Evolutionary conservation across 2,329 filamentous ascomycete species (phyloP).

Genomic region (Fusarium tanahbumbuense): DNA sequence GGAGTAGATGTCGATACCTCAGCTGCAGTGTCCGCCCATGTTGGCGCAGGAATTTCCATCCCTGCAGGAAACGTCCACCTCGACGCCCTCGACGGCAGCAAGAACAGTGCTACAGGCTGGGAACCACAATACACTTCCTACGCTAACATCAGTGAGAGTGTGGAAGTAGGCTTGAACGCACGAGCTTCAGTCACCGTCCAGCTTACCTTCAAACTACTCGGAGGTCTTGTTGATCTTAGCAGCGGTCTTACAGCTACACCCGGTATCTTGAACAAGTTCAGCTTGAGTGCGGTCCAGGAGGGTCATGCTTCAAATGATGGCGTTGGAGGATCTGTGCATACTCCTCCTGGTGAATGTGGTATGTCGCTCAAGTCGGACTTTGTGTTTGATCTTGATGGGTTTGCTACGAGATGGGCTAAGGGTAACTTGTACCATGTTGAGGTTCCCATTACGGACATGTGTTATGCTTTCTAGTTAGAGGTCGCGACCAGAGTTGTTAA

Average conservation of each 20-base stretch:
- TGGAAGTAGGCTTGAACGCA: slow-evolving; percentile 11
- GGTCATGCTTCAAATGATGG: background rate
- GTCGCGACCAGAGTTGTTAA: background rate
- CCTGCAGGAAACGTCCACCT: slow-evolving; percentile 12
- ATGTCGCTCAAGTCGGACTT: slow-evolving; percentile 20
- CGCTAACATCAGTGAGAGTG: slow-evolving; percentile 15
- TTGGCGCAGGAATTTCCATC: slow-evolving; percentile 14
- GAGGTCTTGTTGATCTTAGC: slow-evolving; percentile 15
- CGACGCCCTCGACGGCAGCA: background rate
- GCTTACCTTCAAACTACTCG: slow-evolving; percentile 10
- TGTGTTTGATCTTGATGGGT: slow-evolving; percentile 15
- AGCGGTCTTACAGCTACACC: slow-evolving; percentile 14
- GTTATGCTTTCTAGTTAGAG: slow-evolving; percentile 7
- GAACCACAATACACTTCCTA: slow-evolving; percentile 14
- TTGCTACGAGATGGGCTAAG: slow-evolving; percentile 20
- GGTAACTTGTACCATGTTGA: slow-evolving; percentile 18
- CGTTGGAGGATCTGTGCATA: background rate
- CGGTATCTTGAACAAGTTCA: slow-evolving; percentile 19
- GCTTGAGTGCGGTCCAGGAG: background rate
- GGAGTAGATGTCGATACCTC: slow-evolving; percentile 11
- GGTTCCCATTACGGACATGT: slow-evolving; percentile 9
- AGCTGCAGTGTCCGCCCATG: slow-evolving; percentile 3
- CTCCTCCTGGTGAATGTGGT: slow-evolving; percentile 1
- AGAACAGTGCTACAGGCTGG: slow-evolving; percentile 19
- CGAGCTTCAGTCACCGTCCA: slow-evolving; percentile 15